Percentiles rank a stretch among this genome's conserved stretches.
These are phyloP conservation scores for Pseudogymnoascus sp. DNA, from an alignment of 2,329 filamentous ascomycete species.

Conservation along the genomic window DNA sequence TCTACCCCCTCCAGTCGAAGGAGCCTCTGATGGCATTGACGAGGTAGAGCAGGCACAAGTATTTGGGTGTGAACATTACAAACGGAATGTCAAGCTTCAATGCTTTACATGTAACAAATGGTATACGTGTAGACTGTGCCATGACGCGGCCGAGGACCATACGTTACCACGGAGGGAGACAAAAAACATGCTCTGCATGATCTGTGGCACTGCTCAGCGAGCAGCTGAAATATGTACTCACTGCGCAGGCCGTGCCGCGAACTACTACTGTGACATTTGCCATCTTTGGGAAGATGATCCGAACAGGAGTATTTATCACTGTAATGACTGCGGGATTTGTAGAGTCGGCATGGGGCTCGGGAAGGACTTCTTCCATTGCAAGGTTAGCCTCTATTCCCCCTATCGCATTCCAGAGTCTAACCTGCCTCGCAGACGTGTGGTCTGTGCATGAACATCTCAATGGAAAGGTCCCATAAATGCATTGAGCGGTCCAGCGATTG, in stretches of 20 bases:
- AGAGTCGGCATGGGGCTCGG: constrained; percentile 83
- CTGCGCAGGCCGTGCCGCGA: constrained; percentile 71
- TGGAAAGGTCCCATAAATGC: constrained; percentile 80
- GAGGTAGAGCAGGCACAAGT: constrained; percentile 28
- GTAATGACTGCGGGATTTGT: constrained; percentile 91
- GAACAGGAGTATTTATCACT: constrained; percentile 91
- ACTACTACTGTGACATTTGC: constrained; percentile 90
- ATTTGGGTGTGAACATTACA: constrained; percentile 87
- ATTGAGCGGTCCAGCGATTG: constrained; percentile 92
- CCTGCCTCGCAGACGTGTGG: constrained; percentile 62
- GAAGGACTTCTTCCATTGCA: constrained; percentile 98
- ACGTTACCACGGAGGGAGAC: constrained; percentile 74
- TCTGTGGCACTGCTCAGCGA: constrained; percentile 77
- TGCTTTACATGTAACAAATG: constrained; percentile 83
- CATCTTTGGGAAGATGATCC: constrained; percentile 96
- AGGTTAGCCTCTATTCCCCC: constrained; percentile 47
- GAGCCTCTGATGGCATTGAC: constrained; percentile 26
- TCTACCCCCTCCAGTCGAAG: constrained; percentile 26
- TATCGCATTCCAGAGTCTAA: neutral
- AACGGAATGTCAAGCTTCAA: constrained; percentile 91
- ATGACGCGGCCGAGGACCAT: constrained; percentile 77
- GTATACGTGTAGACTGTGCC: constrained; percentile 94
- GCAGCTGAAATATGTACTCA: constrained; percentile 70
- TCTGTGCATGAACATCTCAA: constrained; percentile 86
- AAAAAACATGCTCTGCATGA: constrained; percentile 95